phyloP scores from a whole-genome alignment of 345 rosid species.

The Euclidium syriacum region DNA sequence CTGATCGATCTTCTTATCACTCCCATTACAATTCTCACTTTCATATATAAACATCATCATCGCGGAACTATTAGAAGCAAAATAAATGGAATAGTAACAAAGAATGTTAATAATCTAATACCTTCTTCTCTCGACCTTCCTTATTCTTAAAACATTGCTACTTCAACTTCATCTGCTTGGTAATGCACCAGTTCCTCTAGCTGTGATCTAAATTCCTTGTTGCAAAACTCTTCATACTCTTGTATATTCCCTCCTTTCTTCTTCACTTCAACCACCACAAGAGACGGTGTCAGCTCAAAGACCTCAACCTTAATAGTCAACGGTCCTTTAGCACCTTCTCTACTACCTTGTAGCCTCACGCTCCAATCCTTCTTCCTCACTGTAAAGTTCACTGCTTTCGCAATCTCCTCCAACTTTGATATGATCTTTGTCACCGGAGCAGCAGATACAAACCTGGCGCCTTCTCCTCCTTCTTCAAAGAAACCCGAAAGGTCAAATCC shows the following conservation, averaged over 20 bases:
- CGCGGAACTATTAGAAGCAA: neutral
- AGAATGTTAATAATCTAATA: slow-evolving; percentile 20
- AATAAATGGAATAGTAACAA: slow-evolving; percentile 6
- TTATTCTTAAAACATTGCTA: slow-evolving; percentile 18
- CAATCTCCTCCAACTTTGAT: slow-evolving; percentile 65
- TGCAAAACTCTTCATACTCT: slow-evolving; percentile 83
- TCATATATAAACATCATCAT: slow-evolving; percentile 12
- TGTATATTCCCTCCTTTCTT: slow-evolving; percentile 86
- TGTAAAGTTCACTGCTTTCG: slow-evolving; percentile 41
- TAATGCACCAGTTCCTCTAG: slow-evolving; percentile 63
- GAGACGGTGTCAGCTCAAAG: slow-evolving; percentile 50
- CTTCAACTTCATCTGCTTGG: slow-evolving; percentile 31
- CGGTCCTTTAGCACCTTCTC: slow-evolving; percentile 64
- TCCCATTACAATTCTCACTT: slow-evolving; percentile 27
- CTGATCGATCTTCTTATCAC: slow-evolving; percentile 29
- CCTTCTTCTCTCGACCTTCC: slow-evolving; percentile 32
- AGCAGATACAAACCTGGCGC: slow-evolving; percentile 52
- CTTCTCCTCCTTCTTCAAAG: slow-evolving; percentile 60
- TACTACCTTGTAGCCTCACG: slow-evolving; percentile 62
- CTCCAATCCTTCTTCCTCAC: slow-evolving; percentile 78
- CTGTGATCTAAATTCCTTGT: slow-evolving; percentile 67
- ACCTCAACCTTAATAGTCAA: slow-evolving; percentile 57
- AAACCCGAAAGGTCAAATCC: slow-evolving; percentile 67
- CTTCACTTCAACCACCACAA: slow-evolving; percentile 85
- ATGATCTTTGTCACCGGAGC: slow-evolving; percentile 57